phyloP scores from a whole-genome alignment of 2,329 filamentous ascomycete species.

The Colletotrichum chrysophilum region DNA sequence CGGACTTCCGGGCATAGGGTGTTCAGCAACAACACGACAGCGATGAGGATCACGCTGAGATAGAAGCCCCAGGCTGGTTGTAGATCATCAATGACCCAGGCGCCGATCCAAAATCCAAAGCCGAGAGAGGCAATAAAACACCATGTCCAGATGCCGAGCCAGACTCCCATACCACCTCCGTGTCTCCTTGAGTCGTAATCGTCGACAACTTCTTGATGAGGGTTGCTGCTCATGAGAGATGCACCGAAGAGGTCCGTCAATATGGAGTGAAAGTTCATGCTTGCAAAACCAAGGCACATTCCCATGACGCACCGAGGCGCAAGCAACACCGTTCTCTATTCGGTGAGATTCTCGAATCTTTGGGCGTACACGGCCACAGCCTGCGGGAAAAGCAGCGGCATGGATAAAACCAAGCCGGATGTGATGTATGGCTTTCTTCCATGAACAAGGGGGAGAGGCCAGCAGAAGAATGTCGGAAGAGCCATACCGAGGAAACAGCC shows the following conservation, averaged over 20 bases:
- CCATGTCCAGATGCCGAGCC: constrained; percentile 81
- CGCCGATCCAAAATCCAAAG: constrained; percentile 75
- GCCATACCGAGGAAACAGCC: constrained; percentile 75
- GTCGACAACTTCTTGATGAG: constrained; percentile 75
- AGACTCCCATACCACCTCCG: constrained; percentile 80
- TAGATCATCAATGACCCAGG: constrained; percentile 67
- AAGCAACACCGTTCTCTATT: constrained; percentile 67
- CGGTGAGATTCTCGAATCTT: constrained; percentile 59
- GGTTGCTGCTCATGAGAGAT: constrained; percentile 73
- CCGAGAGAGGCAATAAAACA: constrained; percentile 76
- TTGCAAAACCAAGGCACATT: constrained; percentile 73
- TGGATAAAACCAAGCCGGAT: constrained; percentile 68
- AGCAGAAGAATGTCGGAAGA: constrained; percentile 71
- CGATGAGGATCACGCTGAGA: constrained; percentile 71
- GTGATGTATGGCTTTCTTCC: constrained; percentile 81
- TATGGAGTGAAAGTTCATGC: constrained; percentile 77
- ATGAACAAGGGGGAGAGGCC: constrained; percentile 77
- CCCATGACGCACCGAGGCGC: constrained; percentile 71
- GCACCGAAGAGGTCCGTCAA: constrained; percentile 79
- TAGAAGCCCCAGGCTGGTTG: constrained; percentile 79
- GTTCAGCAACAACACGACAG: constrained; percentile 70
- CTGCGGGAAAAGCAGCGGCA: constrained; percentile 79
- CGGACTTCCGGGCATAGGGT: constrained; percentile 75
- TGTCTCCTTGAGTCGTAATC: constrained; percentile 73
- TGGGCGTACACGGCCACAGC: constrained; percentile 66